Conservation (phyloP, 164 flowering plant species). For the Macadamia tetraphylla region DNA sequence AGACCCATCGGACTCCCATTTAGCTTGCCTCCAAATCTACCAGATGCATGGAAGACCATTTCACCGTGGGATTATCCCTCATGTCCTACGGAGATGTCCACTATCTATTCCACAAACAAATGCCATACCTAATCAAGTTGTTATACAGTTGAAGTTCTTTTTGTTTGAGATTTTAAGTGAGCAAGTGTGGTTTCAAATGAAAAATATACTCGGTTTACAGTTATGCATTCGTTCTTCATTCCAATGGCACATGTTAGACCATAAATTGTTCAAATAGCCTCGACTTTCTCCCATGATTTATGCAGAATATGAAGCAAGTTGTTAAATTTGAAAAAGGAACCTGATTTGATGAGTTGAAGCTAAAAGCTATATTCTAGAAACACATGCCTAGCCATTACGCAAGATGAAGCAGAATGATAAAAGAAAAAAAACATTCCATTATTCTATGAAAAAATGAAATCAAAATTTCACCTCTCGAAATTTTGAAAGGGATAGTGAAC, state of each 20-base stretch:
- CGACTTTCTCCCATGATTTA: not conserved
- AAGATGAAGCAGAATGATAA: not conserved
- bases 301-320: conserved; percentile 3
- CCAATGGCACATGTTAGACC: not conserved
- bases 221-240: conserved; percentile 21
- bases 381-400: not conserved
- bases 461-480: conserved; percentile 6
- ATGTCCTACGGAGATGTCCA: conserved; percentile 67
- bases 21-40: conserved; percentile 32
- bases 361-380: not conserved
- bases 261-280: not conserved
- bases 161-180: conserved; percentile 8
- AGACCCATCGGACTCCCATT: conserved; percentile 55
- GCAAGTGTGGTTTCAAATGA: conserved; percentile 11
- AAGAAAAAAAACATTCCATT: not conserved
- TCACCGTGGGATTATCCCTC: conserved; percentile 68
- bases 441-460: not conserved
- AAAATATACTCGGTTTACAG: conserved; percentile 16
- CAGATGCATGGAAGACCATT: conserved; percentile 44
- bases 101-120: conserved; percentile 54
- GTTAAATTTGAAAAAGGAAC: not conserved
- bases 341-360: not conserved
- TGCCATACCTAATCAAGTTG: conserved; percentile 32
- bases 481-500: not conserved
- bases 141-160: not conserved